These are phyloP conservation scores for Mortierella sp. DNA, from an alignment of 371 early-diverging fungal species.

Conservation along the genomic window DNA sequence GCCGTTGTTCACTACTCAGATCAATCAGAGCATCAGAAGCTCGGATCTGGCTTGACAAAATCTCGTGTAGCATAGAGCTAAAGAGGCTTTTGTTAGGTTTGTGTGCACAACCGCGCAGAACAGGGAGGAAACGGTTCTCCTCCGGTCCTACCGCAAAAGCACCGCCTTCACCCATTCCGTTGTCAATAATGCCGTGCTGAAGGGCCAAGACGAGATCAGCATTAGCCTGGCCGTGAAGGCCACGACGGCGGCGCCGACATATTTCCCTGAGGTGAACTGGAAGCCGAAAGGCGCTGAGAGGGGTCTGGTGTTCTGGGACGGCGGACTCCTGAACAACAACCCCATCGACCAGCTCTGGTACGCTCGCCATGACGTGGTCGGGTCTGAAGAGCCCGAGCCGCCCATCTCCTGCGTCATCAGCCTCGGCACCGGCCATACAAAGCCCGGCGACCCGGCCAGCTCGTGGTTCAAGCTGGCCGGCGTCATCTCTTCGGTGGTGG, in stretches of 20 bases:
- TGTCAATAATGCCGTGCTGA: not conserved
- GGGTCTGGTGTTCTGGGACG: slow-evolving; percentile 1
- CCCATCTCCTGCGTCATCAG: not conserved
- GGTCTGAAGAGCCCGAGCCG: not conserved
- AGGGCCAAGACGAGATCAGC: not conserved
- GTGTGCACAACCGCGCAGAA: not conserved
- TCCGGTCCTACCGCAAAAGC: not conserved
- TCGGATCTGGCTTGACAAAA: not conserved
- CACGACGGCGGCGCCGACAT: slow-evolving; percentile 1
- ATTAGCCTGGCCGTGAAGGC: not conserved
- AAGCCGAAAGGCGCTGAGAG: not conserved
- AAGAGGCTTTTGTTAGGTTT: not conserved
- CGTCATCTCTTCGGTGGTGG: not conserved
- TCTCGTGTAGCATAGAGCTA: not conserved
- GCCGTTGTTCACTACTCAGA: not conserved
- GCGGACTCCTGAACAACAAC: slow-evolving; percentile 1
- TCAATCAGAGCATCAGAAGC: not conserved
- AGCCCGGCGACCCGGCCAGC: not conserved
- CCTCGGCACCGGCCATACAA: not conserved
- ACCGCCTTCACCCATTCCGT: not conserved
- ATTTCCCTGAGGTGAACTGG: not conserved
- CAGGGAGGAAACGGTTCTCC: not conserved
- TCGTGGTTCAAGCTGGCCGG: not conserved
- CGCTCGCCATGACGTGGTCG: not conserved
- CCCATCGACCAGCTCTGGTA: slow-evolving; percentile 1